Evolutionary conservation across 2,329 filamentous ascomycete species (phyloP).

Genomic region (Westerdykella sp.): DNA sequence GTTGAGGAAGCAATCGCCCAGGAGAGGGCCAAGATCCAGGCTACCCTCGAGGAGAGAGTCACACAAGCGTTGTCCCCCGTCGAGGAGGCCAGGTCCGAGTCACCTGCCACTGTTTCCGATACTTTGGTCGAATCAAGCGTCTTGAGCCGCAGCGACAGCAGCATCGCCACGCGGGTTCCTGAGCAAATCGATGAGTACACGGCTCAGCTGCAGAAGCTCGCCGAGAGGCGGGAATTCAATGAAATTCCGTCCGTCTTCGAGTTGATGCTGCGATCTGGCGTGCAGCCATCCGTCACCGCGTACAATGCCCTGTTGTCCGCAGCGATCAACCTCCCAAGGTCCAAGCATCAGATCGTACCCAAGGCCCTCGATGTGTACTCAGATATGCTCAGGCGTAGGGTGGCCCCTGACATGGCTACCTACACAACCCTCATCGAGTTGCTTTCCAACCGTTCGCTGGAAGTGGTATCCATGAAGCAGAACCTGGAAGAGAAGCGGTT

Average conservation of each 20-base stretch:
- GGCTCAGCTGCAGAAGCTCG: slow-evolving; percentile 69
- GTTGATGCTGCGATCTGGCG: slow-evolving; percentile 74
- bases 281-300: slow-evolving; percentile 74
- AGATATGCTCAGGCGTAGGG: slow-evolving; percentile 85
- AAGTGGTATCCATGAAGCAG: slow-evolving; percentile 67
- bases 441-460: slow-evolving; percentile 71
- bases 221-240: slow-evolving; percentile 64
- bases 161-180: slow-evolving; percentile 53
- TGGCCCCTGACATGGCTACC: slow-evolving; percentile 74
- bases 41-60: slow-evolving; percentile 40
- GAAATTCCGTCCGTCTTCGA: slow-evolving; percentile 91
- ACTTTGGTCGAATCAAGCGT: slow-evolving; percentile 22
- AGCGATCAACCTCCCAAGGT: slow-evolving; percentile 72
- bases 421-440: slow-evolving; percentile 83
- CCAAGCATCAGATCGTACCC: slow-evolving; percentile 76
- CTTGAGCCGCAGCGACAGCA: slow-evolving; percentile 34
- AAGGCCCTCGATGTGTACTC: slow-evolving; percentile 93
- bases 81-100: slow-evolving; percentile 27
- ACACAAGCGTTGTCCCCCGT: slow-evolving; percentile 26
- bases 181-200: slow-evolving; percentile 66
- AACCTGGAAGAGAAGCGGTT: slow-evolving; percentile 72
- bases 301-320: slow-evolving; percentile 88
- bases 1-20: slow-evolving; percentile 79
- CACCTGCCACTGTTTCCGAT: slow-evolving; percentile 27
- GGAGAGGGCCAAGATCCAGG: slow-evolving; percentile 61